These are phyloP conservation scores for Plicaturopsis crispa DNA, from an alignment of 768 basidiomycete species.

Conservation along the genomic window DNA sequence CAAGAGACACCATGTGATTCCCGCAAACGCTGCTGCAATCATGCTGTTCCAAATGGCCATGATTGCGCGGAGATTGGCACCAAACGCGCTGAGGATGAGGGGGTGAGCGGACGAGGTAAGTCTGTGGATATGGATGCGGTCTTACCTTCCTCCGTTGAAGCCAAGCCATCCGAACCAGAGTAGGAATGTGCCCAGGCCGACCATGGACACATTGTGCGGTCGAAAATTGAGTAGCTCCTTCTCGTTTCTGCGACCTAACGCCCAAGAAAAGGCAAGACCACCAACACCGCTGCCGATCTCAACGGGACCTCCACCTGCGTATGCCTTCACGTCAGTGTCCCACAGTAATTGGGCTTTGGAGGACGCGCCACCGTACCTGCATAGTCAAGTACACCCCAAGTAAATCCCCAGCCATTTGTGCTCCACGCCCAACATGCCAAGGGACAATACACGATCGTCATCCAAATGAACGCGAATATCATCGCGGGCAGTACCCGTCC, in stretches of 20 bases:
- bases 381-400: slow-evolving; percentile 82
- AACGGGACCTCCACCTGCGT: slow-evolving; percentile 72
- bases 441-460: slow-evolving; percentile 83
- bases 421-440: slow-evolving; percentile 86
- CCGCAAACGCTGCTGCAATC: slow-evolving; percentile 76
- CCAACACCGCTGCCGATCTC: slow-evolving; percentile 83
- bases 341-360: slow-evolving; percentile 1
- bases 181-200: slow-evolving; percentile 77
- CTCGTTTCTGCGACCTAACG: slow-evolving; percentile 75
- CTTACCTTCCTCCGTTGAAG: not conserved
- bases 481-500: slow-evolving; percentile 78
- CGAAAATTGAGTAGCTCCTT: slow-evolving; percentile 71
- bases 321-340: too few relatives aligned
- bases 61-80: slow-evolving; percentile 81
- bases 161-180: slow-evolving; percentile 68
- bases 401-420: slow-evolving; percentile 75
- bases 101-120: too few relatives aligned
- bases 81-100: slow-evolving; percentile 83
- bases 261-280: slow-evolving; percentile 81
- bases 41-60: slow-evolving; percentile 87
- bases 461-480: slow-evolving; percentile 78
- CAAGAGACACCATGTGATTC: slow-evolving; percentile 74
- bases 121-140: too few relatives aligned
- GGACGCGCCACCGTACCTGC: slow-evolving; percentile 43
- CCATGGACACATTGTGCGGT: slow-evolving; percentile 82